Percentiles rank a stretch among this genome's conserved stretches.
phyloP scores from a whole-genome alignment of 306 rosid genomes.

The Betula pendula region DNA sequence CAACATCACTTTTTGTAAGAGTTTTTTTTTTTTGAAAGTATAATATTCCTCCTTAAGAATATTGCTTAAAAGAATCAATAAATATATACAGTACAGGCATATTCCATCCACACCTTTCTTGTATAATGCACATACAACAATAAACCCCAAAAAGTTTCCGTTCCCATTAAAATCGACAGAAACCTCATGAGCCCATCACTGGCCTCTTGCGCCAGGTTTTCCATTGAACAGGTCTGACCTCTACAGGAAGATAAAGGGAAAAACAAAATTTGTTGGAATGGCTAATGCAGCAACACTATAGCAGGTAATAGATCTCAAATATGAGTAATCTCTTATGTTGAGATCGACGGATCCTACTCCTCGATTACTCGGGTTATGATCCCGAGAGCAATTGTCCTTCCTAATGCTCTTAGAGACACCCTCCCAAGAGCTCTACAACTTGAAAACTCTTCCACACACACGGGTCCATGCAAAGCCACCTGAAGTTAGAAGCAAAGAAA shows the following conservation, averaged over 20 bases:
- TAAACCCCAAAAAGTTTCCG: background rate
- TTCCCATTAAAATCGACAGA: background rate
- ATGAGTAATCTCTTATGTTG: background rate
- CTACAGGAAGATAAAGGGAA: background rate
- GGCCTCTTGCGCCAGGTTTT: background rate
- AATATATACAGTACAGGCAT: background rate
- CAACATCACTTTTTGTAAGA: no score
- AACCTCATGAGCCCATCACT: background rate
- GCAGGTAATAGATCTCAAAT: background rate
- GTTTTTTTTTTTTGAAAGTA: no score
- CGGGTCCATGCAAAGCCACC: constrained; percentile 69
- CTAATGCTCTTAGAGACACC: constrained; percentile 74
- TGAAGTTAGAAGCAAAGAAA: constrained; percentile 39
- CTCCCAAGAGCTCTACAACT: constrained; percentile 79
- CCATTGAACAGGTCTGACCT: background rate
- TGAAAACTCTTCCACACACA: constrained; percentile 75
- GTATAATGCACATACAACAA: background rate
- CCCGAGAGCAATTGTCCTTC: constrained; percentile 85
- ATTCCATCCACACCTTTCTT: background rate
- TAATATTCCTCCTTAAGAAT: no score
- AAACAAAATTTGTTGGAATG: background rate
- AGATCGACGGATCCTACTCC: constrained; percentile 33
- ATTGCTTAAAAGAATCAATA: constrained; percentile 16
- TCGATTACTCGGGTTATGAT: constrained; percentile 68
- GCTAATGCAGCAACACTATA: background rate